Percentiles rank a stretch among this genome's conserved stretches.
Conservation (phyloP, 2,329 filamentous ascomycete genomes). For the Penicillium olsonii region DNA sequence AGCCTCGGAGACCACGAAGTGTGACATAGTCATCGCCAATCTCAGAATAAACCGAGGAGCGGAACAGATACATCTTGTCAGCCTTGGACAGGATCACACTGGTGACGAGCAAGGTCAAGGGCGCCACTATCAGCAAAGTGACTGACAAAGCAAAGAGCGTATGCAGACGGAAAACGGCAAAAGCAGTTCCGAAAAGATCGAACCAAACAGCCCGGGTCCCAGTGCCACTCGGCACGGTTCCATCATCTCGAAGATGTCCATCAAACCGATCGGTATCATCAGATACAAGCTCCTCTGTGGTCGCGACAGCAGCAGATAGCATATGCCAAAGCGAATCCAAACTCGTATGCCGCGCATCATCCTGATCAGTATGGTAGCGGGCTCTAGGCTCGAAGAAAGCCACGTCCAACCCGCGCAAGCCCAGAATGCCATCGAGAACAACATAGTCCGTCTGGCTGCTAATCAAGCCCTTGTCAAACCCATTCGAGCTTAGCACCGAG, state of each 20-base stretch:
- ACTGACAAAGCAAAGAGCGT: conserved; percentile 88
- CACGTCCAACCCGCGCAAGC: conserved; percentile 84
- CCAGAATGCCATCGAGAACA: conserved; percentile 74
- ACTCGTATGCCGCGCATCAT: conserved; percentile 75
- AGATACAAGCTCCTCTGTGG: conserved; percentile 69
- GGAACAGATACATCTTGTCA: conserved; percentile 89
- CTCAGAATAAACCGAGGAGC: conserved; percentile 63
- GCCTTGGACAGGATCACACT: conserved; percentile 67
- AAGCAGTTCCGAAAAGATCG: conserved; percentile 78
- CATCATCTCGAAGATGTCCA: conserved; percentile 57
- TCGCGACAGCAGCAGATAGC: conserved; percentile 79
- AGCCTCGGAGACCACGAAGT: conserved; percentile 75
- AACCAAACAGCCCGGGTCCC: conserved; percentile 84
- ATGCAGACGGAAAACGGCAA: conserved; percentile 76
- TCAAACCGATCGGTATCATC: conserved; percentile 68
- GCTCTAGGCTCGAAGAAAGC: conserved; percentile 86
- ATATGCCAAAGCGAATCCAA: conserved; percentile 82
- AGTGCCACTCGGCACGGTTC: conserved; percentile 66
- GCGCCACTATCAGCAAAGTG: conserved; percentile 76
- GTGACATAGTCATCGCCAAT: conserved; percentile 62
- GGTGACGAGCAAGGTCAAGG: conserved; percentile 69
- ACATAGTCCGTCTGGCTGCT: conserved; percentile 87
- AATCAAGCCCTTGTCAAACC: conserved; percentile 76
- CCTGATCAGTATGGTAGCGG: conserved; percentile 87
- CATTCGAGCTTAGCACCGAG: conserved; percentile 77